Base-by-base conservation (phyloP, 192 early-diverging fungal genomes). In the Entomortierella beljakovae region DNA sequence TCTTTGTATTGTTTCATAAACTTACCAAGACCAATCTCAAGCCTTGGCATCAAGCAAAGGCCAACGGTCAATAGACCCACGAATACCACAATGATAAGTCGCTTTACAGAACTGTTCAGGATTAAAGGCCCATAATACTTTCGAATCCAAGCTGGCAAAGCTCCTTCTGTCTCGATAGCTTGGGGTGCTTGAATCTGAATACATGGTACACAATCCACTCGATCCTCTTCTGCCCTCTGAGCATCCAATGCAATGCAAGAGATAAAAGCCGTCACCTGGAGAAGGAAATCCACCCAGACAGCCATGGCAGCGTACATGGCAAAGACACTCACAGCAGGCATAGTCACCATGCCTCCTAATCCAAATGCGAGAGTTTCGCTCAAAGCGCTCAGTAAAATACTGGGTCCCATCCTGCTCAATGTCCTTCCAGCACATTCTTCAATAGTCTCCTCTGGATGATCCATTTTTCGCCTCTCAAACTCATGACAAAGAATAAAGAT, bases 281-380 rank as follows among this genome's bases (percentile, higher is more conserved):
- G 82, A n/a, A 88, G 53, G 67, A 90, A 91, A 46, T 88, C 88
- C 0, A 88, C 75, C 80, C 84, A 88, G 8, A 91, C 87, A 35
- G 90, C 89, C 65, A 88, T 61, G 3, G 90, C 84, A n/a, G 90
- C 89, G 61, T 86, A 87, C 61, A 91, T 81, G 25, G 90, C 88
- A 76, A 91, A 91, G 46, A 83, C 86, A 35, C 86, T 88, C n/a
- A 91, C 90, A 9, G 90, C 90, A 0, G 90, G 90, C 88, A 91
- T 91, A 9, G 83, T 86, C 3, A 91, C 89, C 46, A 91, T 56
- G 2, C 82, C 84, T 23, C 88, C 90, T 31, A 89, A 64, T 34
- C 84, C 87, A 69, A 91, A 91, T 5, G 88, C 89, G 51, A 91
- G 82, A 0, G 88, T 90, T 55, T 91, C 90, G 61, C 86, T 85